A percentile compares a stretch with the other conserved stretches of the same genome.
Conservation (phyloP, 495 filamentous ascomycete species). For the Apodospora peruviana region DNA sequence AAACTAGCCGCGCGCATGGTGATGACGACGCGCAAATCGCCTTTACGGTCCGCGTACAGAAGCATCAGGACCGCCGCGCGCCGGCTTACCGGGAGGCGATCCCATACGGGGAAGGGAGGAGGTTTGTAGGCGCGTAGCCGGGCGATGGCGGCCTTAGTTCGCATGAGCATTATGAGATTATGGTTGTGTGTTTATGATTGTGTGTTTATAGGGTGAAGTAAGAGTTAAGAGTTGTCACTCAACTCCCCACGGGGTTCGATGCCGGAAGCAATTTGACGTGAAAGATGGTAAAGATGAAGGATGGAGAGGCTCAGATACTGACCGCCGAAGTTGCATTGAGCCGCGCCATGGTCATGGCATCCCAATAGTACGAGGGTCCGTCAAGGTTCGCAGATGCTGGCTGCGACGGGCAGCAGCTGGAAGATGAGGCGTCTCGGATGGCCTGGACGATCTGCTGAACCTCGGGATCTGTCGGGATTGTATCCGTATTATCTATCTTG, state of each 20-base stretch:
- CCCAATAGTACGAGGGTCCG: not conserved
- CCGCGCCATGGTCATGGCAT: not conserved
- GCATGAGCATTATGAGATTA: not conserved
- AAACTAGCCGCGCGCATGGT: slow-evolving; percentile 78
- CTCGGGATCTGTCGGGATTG: too few relatives aligned
- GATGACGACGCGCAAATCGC: slow-evolving; percentile 75
- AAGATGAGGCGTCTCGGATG: too few relatives aligned
- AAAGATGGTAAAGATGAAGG: not conserved
- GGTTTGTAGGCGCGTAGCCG: slow-evolving; percentile 67
- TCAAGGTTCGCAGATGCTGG: not conserved
- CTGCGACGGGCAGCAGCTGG: too few relatives aligned
- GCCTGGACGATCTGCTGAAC: too few relatives aligned
- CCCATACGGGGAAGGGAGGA: slow-evolving; percentile 50
- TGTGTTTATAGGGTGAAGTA: not conserved
- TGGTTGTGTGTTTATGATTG: not conserved
- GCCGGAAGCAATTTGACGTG: too few relatives aligned
- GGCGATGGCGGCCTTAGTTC: slow-evolving; percentile 62
- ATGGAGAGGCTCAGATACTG: not conserved
- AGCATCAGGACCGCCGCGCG: slow-evolving; percentile 81
- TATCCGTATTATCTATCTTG: too few relatives aligned
- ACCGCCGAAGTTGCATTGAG: not conserved
- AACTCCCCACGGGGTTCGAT: not conserved
- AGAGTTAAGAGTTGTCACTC: not conserved
- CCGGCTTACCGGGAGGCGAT: slow-evolving; percentile 58
- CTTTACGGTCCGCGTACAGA: slow-evolving; percentile 72